phyloP scores from a whole-genome alignment of 768 basidiomycete genomes.

The Xerocomellus intermedius region DNA sequence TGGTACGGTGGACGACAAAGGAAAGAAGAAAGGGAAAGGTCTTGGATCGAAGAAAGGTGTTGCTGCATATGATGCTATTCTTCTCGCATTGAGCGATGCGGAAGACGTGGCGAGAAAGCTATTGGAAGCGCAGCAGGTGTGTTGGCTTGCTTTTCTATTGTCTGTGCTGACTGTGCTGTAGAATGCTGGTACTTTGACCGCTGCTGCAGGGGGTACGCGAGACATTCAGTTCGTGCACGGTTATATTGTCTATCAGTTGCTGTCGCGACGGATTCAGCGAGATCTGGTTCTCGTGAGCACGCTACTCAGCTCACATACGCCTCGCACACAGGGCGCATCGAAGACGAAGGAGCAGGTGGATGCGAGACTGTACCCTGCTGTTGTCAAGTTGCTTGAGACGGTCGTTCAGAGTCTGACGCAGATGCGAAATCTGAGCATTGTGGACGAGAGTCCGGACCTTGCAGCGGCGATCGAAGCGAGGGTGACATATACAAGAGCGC shows the following conservation, averaged over 20 bases:
- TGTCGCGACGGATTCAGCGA: slow-evolving; percentile 84
- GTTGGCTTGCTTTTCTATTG: slow-evolving; percentile 2
- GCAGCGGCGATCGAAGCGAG: slow-evolving; percentile 76
- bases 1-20: slow-evolving; percentile 27
- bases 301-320: slow-evolving; percentile 47
- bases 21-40: slow-evolving; percentile 38
- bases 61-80: slow-evolving; percentile 82
- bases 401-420: slow-evolving; percentile 82
- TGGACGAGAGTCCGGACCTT: slow-evolving; percentile 86
- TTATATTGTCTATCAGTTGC: slow-evolving; percentile 84
- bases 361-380: slow-evolving; percentile 73
- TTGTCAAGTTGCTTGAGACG: slow-evolving; percentile 87
- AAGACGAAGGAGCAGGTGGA: slow-evolving; percentile 55
- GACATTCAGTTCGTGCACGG: slow-evolving; percentile 85
- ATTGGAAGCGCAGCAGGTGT: slow-evolving; percentile 80
- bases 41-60: slow-evolving; percentile 68
- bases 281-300: slow-evolving; percentile 79
- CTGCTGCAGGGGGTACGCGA: slow-evolving; percentile 47
- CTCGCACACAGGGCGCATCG: slow-evolving; percentile 21
- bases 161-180: slow-evolving; percentile 25
- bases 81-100: slow-evolving; percentile 84
- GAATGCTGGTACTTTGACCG: slow-evolving; percentile 40
- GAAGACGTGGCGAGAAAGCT: slow-evolving; percentile 81
- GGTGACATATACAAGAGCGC: slow-evolving; percentile 69
- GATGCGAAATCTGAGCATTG: slow-evolving; percentile 78